These are phyloP conservation scores for Exophiala sp. DNA, from an alignment of 2,329 filamentous ascomycete species.

Conservation along the genomic window DNA sequence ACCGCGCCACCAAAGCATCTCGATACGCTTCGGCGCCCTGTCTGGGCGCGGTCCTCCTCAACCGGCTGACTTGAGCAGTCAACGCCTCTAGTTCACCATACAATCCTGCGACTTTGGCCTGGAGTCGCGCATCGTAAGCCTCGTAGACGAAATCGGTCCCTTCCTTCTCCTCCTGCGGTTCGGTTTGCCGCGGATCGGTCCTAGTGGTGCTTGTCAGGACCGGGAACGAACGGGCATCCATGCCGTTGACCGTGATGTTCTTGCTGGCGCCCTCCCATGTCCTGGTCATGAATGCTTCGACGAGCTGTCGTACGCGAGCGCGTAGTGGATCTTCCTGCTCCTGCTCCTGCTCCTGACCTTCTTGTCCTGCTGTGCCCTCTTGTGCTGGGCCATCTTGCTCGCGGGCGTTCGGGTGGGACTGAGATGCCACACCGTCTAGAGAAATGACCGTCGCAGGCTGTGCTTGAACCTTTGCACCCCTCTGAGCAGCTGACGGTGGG, in stretches of 20 bases:
- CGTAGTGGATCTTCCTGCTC: slow-evolving; percentile 26
- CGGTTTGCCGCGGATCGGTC: slow-evolving; percentile 24
- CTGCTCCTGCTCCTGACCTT: slow-evolving; percentile 4
- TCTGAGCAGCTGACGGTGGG: slow-evolving; percentile 39
- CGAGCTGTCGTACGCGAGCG: slow-evolving; percentile 19
- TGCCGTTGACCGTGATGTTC: slow-evolving; percentile 45
- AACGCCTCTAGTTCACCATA: slow-evolving; percentile 45
- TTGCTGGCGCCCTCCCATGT: slow-evolving; percentile 41
- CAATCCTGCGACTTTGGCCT: slow-evolving; percentile 39
- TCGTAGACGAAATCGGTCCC: slow-evolving; percentile 42
- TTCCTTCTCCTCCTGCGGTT: slow-evolving; percentile 32
- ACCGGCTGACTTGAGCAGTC: slow-evolving; percentile 43
- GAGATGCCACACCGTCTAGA: slow-evolving; percentile 35
- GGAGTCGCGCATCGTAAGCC: slow-evolving; percentile 41
- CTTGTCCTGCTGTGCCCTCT: not conserved
- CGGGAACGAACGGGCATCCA: slow-evolving; percentile 33
- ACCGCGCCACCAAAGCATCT: slow-evolving; percentile 32
- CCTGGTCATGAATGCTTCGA: slow-evolving; percentile 39
- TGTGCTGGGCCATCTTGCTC: not conserved
- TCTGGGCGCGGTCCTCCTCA: slow-evolving; percentile 42
- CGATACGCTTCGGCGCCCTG: slow-evolving; percentile 39
- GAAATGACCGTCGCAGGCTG: slow-evolving; percentile 34
- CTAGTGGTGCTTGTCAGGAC: not conserved
- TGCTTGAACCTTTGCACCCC: slow-evolving; percentile 26
- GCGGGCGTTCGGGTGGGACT: no score